Base-by-base conservation (phyloP, 169 alveolate genomes). In the Eimeria praecox region DNA sequence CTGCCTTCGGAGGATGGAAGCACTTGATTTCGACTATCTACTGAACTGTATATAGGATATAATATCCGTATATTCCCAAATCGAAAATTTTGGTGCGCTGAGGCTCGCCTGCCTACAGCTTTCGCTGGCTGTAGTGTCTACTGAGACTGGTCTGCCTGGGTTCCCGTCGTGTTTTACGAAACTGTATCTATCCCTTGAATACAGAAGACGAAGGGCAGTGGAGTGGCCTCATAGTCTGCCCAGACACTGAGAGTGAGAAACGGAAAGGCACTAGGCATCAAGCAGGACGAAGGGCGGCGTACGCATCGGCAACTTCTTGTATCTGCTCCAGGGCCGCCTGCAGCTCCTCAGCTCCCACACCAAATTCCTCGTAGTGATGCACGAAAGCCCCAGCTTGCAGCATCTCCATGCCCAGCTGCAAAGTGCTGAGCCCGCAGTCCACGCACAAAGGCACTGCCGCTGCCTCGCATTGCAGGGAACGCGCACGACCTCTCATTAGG, bases 361-460 rank as follows among this genome's bases (percentile, higher is more conserved):
- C 93, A 75, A 87, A 87, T 44, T 64, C 38, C 62, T 87, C 93
- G 93, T 87, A 87, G 80, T 87, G 93, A 6, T 87, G 93, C 59
- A 87, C 93, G 42, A 87, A 87, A 27, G 93, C 93, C 20, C 82
- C 62, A 40, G 93, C 93, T 4, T 87, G 82, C 56, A 87, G 64
- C 93, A 87, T 56, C 33, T 87, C 82, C 42, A 56, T 42, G 62
- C 93, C 82, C 16, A 62, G 44, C 62, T 87, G 83, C 82, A 87
- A 30, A 35, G 93, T 62, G 46, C 93, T 87, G 93, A 80, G 33
- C 27, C 27, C 46, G 49, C n/a, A 46, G 40, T 5, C 91, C 91
- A 66, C 59, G 40, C 71, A 30, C 33, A 24, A 30, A 49, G 75
- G 54, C 75, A 49, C 44, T n/a, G 27, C 69, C 59, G 42, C 89